A percentile compares a stretch with the other conserved stretches of the same genome.
Evolutionary conservation across 371 early-diverging fungal species (phyloP).

Genomic region (Choanephora cucurbitarum): DNA sequence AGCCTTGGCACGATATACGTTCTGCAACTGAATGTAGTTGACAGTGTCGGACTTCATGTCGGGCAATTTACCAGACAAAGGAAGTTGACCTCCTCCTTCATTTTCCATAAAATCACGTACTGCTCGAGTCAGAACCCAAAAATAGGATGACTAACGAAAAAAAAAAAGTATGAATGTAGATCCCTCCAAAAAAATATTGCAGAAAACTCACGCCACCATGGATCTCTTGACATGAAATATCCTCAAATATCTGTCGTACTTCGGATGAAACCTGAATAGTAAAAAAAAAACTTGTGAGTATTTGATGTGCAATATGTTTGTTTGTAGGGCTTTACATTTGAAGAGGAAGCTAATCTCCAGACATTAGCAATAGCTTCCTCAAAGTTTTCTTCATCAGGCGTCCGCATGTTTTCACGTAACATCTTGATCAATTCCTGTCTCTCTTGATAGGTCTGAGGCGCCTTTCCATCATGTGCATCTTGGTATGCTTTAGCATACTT

Average conservation of each 20-base stretch:
- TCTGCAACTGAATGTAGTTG: slow-evolving; percentile 82
- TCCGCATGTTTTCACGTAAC: slow-evolving; percentile 57
- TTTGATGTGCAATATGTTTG: background rate
- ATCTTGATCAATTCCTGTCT: slow-evolving; percentile 67
- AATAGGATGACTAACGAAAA: slow-evolving; percentile 64
- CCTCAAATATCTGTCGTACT: slow-evolving; percentile 55
- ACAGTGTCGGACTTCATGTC: slow-evolving; percentile 96
- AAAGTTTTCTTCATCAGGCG: slow-evolving; percentile 83
- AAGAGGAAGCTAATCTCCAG: slow-evolving; percentile 47
- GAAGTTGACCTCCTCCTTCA: slow-evolving; percentile 76
- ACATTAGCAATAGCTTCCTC: slow-evolving; percentile 77
- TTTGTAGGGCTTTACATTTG: slow-evolving; percentile 19
- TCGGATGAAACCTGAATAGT: slow-evolving; percentile 57
- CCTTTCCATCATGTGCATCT: slow-evolving; percentile 45
- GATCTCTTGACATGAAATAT: slow-evolving; percentile 51
- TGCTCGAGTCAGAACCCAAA: slow-evolving; percentile 87
- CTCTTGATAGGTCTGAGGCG: slow-evolving; percentile 64
- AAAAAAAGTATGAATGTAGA: no score
- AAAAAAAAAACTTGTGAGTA: slow-evolving; percentile 1
- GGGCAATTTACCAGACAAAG: slow-evolving; percentile 85
- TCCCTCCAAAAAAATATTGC: no score
- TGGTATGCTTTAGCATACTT: slow-evolving; percentile 76
- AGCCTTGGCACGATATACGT: slow-evolving; percentile 85
- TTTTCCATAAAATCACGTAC: slow-evolving; percentile 77
- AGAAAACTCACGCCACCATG: slow-evolving; percentile 48